phyloP scores from a whole-genome alignment of 2,329 filamentous ascomycete species.

The Dothideomycetes sp. region DNA sequence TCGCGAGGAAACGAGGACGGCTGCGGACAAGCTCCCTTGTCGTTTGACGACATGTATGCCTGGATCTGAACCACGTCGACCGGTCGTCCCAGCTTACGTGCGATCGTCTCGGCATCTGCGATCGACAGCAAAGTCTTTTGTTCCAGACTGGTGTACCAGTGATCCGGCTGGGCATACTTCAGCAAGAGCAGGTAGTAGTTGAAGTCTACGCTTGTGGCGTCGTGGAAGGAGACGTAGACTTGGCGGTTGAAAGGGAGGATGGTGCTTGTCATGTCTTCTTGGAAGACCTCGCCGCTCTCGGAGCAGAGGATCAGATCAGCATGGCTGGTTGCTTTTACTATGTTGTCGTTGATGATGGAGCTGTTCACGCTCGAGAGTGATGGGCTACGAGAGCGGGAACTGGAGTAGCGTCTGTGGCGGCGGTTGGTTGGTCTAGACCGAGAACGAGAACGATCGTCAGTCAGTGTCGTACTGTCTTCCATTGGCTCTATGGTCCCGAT shows the following conservation, averaged over 20 bases:
- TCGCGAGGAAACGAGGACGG: too few species aligned
- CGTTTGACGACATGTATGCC: neutral
- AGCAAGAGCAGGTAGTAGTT: neutral
- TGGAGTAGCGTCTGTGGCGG: too few species aligned
- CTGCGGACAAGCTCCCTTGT: neutral
- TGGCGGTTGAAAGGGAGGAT: neutral
- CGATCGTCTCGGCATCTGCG: neutral
- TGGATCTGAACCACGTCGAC: neutral
- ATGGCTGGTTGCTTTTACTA: neutral
- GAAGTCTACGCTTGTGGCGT: neutral
- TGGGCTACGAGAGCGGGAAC: neutral
- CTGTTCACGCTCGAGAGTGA: neutral
- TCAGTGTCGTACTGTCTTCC: neutral
- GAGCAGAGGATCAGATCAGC: neutral
- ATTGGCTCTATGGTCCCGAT: too few species aligned
- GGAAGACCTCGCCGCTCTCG: neutral
- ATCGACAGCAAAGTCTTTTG: neutral
- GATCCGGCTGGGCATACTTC: neutral
- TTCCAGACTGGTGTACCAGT: neutral
- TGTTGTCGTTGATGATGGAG: neutral
- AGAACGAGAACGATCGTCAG: neutral
- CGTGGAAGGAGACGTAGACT: slow-evolving; percentile 2
- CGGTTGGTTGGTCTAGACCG: too few species aligned
- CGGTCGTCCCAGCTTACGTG: neutral
- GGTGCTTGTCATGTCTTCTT: neutral